These are phyloP conservation scores for Yamadazyma akitaensis DNA, from an alignment of 805 yeast species.

Conservation along the genomic window DNA sequence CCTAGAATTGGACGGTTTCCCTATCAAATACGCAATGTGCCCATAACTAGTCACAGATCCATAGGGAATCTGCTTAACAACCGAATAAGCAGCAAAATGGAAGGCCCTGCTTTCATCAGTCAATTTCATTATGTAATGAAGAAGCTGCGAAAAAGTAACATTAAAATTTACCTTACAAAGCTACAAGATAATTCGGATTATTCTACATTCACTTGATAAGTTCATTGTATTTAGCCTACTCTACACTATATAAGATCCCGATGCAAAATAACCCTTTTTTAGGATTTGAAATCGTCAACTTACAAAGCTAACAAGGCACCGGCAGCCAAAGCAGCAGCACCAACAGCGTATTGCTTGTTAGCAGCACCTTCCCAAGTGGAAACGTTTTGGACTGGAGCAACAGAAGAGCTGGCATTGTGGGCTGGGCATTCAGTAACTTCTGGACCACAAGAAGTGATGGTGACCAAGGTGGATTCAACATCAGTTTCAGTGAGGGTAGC, in stretches of 20 bases:
- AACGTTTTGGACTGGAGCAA: constrained; percentile 20
- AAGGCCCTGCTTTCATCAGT: constrained; percentile 53
- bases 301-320: constrained; percentile 21
- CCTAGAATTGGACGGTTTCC: constrained; percentile 63
- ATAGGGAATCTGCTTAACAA: constrained; percentile 51
- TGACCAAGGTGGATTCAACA: constrained; percentile 34
- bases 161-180: neutral
- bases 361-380: constrained; percentile 20
- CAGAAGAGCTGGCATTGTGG: constrained; percentile 12
- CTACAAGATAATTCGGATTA: neutral
- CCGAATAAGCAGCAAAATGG: constrained; percentile 56
- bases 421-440: constrained; percentile 45
- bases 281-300: constrained; percentile 2
- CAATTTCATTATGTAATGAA: constrained; percentile 17
- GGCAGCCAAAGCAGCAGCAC: constrained; percentile 22
- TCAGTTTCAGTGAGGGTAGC: constrained; percentile 30
- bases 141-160: constrained; percentile 1
- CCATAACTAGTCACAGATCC: constrained; percentile 74
- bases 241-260: constrained; percentile 6
- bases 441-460: constrained; percentile 40
- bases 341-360: constrained; percentile 17
- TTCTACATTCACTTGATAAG: neutral
- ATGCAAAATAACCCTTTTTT: constrained; percentile 3
- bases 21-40: constrained; percentile 64
- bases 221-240: constrained; percentile 4